Base-by-base conservation (phyloP, 345 rosid genomes). In the Microcos paniculata region DNA sequence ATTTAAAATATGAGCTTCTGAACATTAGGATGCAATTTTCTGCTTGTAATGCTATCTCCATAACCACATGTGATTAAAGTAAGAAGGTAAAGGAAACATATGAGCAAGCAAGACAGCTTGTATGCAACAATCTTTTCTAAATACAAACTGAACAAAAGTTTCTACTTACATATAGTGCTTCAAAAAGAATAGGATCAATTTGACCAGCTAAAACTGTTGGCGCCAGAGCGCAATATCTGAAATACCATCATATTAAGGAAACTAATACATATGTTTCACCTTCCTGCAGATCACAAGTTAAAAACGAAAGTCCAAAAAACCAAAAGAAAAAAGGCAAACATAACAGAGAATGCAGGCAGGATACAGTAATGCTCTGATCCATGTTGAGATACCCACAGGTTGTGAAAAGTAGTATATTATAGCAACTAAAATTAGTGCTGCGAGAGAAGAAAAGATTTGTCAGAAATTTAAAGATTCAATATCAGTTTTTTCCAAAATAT, bases 151-250 rank as follows among this genome's bases (percentile, higher is more conserved):
- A 72, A 73, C 18, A 38, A 45, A 65, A 28, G 13, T 14, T 38
- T 58, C 10, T 62, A 80, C 98, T 88, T 82, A 94, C 97, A 77
- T 95, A 95, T 76, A 95, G 85, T 82, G 97, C 97, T 77, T 95
- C 99, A 74, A 95, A 95, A 71, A 95, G 92, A 63, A 86, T 58
- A 6, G 98, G 96, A 81, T 88, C 88, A 61, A 95, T 89, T 80
- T 83, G 94, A 52, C 99, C 94, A 78, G 89, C 91, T 80, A 95
- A 83, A 76, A 93, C 70, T 33, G 97, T 89, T 49, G 99, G 98
- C 70, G 98, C 98, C 59, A 91, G 14, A 45, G 97, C 93, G 77
- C 89, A 93, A 85, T 87, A 94, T 86, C 97, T 94, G 78, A 75
- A 83, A 76, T 26, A 31, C 42, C 75, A 51, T 71, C 71, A 62